Evolutionary conservation across 306 rosid species (phyloP).

Genomic region (Inga leiocalycina): DNA sequence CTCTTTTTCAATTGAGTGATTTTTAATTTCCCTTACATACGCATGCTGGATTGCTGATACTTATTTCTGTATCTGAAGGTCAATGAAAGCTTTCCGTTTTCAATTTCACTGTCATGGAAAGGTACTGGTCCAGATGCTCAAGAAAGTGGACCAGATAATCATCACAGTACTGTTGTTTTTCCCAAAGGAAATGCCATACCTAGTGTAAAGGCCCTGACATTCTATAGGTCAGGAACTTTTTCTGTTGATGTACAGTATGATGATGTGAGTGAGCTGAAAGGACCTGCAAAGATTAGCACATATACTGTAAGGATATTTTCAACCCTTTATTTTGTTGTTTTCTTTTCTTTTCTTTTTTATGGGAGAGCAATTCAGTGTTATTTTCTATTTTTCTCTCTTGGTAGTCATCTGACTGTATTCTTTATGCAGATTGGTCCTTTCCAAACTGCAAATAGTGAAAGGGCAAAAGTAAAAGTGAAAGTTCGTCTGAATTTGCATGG

Average conservation of each 20-base stretch:
- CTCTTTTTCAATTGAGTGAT: not conserved
- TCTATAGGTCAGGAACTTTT: constrained; percentile 72
- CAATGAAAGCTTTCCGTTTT: constrained; percentile 79
- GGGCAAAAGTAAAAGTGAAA: constrained; percentile 76
- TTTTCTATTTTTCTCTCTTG: not conserved
- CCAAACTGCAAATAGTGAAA: constrained; percentile 59
- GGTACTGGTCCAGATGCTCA: constrained; percentile 73
- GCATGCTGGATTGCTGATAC: constrained; percentile 1
- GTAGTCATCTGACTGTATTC: not conserved
- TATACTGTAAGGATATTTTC: constrained; percentile 60
- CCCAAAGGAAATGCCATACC: constrained; percentile 86
- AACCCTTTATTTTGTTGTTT: not conserved
- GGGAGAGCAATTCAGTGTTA: not conserved
- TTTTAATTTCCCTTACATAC: not conserved
- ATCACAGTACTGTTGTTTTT: constrained; percentile 62
- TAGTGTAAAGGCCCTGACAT: constrained; percentile 74
- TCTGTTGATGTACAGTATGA: constrained; percentile 75
- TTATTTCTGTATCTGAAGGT: constrained; percentile 53
- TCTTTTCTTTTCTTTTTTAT: not conserved
- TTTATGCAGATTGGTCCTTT: constrained; percentile 88
- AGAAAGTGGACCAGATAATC: constrained; percentile 60
- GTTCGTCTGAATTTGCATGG: constrained; percentile 84
- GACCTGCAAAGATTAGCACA: constrained; percentile 76
- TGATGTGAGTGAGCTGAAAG: constrained; percentile 57
- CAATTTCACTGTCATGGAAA: constrained; percentile 81